Conservation (phyloP, 352 stramenopile species). For the Pythium apleroticum region DNA sequence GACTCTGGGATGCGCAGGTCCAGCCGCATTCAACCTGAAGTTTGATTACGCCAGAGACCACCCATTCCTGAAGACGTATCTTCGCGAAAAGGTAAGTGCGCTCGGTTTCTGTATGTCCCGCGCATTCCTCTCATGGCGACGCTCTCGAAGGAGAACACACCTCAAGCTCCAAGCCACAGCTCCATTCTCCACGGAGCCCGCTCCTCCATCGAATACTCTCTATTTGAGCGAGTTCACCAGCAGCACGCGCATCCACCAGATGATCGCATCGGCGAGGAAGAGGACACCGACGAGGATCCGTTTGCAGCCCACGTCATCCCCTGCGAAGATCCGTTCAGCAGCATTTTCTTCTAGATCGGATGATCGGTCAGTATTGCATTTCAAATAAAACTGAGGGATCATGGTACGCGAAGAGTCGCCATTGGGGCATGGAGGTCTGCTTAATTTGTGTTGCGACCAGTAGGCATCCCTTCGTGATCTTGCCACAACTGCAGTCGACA, state of each 20-base stretch:
- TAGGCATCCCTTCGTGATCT: not conserved
- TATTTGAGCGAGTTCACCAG: conserved; percentile 4
- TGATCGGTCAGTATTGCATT: conserved; percentile 12
- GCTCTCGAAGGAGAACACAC: not conserved
- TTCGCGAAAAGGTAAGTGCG: conserved; percentile 1
- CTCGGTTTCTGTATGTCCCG: too few species aligned
- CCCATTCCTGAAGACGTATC: conserved; percentile 19
- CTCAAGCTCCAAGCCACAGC: not conserved
- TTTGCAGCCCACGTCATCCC: not conserved
- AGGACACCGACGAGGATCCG: not conserved
- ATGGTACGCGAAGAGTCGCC: not conserved
- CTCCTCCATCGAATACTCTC: conserved; percentile 16
- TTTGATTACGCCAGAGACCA: not conserved
- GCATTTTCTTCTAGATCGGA: conserved; percentile 26
- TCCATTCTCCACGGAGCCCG: not conserved
- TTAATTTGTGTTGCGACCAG: not conserved
- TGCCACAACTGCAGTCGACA: not conserved
- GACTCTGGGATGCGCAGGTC: not conserved
- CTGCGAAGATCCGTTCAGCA: conserved; percentile 15
- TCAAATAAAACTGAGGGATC: conserved; percentile 8
- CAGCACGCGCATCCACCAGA: not conserved
- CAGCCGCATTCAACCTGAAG: not conserved
- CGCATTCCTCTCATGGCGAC: too few species aligned
- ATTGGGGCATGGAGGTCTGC: not conserved
- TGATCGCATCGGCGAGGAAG: not conserved